A percentile compares a stretch with the other conserved stretches of the same genome.
phyloP scores from a whole-genome alignment of 2,329 filamentous ascomycete species.

The Talaromyces sp. region DNA sequence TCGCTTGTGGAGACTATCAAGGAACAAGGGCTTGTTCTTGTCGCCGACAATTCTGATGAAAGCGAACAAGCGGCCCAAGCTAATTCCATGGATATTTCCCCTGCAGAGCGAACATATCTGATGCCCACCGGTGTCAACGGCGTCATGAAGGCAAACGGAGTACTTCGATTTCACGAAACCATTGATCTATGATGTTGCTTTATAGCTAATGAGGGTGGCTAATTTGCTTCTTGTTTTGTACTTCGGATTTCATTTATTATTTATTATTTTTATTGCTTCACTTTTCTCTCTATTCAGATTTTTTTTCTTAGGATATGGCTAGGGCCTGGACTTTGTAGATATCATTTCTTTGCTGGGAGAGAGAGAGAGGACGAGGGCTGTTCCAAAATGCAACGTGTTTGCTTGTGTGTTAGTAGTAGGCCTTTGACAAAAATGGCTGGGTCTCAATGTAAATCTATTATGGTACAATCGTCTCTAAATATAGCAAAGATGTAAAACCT shows the following conservation, averaged over 20 bases:
- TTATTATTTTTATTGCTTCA: neutral
- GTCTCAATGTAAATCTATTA: neutral
- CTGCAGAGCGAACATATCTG: constrained; percentile 39
- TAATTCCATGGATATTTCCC: constrained; percentile 23
- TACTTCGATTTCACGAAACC: constrained; percentile 87
- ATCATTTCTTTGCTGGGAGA: neutral
- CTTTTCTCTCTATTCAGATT: neutral
- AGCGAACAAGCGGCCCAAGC: constrained; percentile 16
- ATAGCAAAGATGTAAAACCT: neutral
- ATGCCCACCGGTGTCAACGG: constrained; percentile 82
- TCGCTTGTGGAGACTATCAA: constrained; percentile 91
- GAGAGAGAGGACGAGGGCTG: neutral
- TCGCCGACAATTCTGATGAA: constrained; percentile 75
- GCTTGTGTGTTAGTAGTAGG: neutral
- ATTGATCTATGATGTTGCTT: constrained; percentile 56
- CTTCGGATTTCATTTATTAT: neutral
- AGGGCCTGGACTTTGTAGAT: neutral
- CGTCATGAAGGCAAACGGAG: constrained; percentile 75
- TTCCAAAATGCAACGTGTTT: neutral
- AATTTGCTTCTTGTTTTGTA: neutral
- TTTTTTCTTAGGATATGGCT: neutral
- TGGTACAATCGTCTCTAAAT: neutral
- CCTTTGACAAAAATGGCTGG: neutral
- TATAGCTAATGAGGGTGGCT: neutral
- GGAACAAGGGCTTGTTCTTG: constrained; percentile 83